These are phyloP conservation scores for Solanum arcanum DNA, from an alignment of 257 asterid species.

Conservation along the genomic window DNA sequence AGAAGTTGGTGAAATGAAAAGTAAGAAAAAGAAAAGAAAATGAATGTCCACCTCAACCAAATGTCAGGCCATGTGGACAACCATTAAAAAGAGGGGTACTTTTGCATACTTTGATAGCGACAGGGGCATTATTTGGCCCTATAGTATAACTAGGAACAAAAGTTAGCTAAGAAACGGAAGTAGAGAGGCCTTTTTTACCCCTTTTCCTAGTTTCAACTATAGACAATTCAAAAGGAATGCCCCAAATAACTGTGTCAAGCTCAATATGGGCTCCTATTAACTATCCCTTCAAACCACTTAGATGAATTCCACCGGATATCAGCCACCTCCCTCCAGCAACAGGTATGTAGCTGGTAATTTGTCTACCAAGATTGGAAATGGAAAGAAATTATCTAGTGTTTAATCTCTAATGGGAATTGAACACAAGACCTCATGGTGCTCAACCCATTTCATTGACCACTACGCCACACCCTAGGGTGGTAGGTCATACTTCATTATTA, in stretches of 20 bases:
- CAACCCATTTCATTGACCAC: background rate
- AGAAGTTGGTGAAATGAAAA: background rate
- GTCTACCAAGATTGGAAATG: background rate
- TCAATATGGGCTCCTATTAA: background rate
- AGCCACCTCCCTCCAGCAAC: background rate
- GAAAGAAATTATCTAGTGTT: background rate
- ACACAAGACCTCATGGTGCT: background rate
- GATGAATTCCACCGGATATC: background rate
- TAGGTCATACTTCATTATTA: background rate
- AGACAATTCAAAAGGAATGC: background rate
- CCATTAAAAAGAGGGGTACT: background rate
- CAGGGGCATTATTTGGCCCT: background rate
- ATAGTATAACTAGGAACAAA: background rate
- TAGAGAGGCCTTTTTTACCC: background rate
- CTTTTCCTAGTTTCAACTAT: background rate
- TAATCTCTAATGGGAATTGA: background rate
- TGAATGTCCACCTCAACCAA: background rate
- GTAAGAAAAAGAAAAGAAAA: background rate
- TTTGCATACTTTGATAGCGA: background rate
- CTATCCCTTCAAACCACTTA: background rate
- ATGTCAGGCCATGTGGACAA: background rate
- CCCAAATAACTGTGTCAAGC: background rate
- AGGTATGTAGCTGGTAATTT: background rate
- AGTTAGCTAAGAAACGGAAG: background rate
- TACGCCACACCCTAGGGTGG: background rate